phyloP scores from a whole-genome alignment of 345 rosid species.

The Gynandropsis gynandra region DNA sequence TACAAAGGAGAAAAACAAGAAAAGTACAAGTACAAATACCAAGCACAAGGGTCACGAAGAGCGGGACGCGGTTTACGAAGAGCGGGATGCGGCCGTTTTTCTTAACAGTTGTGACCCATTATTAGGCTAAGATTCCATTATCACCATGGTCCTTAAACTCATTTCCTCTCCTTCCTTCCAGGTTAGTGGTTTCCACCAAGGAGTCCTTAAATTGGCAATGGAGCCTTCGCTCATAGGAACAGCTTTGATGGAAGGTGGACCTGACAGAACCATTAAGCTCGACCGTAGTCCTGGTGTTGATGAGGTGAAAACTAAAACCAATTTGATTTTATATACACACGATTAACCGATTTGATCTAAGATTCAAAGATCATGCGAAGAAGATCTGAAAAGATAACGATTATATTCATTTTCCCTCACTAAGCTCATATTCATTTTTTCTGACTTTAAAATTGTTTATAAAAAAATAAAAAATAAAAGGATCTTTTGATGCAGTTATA shows the following conservation, averaged over 20 bases:
- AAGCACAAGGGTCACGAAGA: no score
- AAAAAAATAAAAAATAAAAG: neutral
- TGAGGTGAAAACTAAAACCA: conserved; percentile 48
- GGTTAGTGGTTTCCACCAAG: conserved; percentile 86
- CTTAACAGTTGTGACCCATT: conserved; percentile 10
- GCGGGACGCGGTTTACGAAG: no score
- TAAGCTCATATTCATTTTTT: no score
- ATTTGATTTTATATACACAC: conserved; percentile 6
- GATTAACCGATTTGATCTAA: neutral
- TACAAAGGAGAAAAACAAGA: no score
- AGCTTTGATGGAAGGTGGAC: conserved; percentile 86
- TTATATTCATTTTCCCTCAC: no score
- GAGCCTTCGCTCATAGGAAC: conserved; percentile 83
- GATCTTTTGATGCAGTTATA: conserved; percentile 50
- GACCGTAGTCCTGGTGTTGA: conserved; percentile 80
- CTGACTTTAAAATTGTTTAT: no score
- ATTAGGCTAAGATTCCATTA: conserved; percentile 2
- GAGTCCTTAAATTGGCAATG: conserved; percentile 88
- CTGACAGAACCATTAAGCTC: conserved; percentile 81
- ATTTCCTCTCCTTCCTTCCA: conserved; percentile 25
- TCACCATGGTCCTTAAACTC: neutral
- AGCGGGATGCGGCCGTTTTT: no score
- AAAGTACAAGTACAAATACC: no score
- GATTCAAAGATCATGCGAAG: neutral
- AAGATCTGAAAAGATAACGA: neutral